A percentile compares a stretch with the other conserved stretches of the same genome.
Evolutionary conservation across 331 rosid genomes (phyloP).

Genomic region (Malus hybrid): DNA sequence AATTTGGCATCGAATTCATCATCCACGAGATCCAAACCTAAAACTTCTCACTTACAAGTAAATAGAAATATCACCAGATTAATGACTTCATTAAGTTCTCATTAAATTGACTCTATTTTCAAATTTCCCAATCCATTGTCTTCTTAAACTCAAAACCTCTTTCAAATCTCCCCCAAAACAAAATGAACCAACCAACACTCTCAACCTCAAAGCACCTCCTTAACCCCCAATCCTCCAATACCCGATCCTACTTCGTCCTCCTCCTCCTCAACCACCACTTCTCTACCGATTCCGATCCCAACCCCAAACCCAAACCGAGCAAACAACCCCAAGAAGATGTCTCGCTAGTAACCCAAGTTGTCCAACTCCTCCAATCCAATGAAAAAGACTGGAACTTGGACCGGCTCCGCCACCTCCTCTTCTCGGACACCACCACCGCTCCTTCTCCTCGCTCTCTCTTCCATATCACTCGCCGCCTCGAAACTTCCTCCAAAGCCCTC

Average conservation of each 20-base stretch:
- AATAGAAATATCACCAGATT: too few species aligned
- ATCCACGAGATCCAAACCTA: too few species aligned
- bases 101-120: too few species aligned
- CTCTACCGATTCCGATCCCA: slow-evolving; percentile 9
- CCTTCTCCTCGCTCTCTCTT: slow-evolving; percentile 24
- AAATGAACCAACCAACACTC: background rate
- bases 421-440: slow-evolving; percentile 17
- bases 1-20: too few species aligned
- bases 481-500: slow-evolving; percentile 39
- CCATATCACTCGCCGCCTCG: slow-evolving; percentile 42
- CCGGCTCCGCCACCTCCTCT: slow-evolving; percentile 39
- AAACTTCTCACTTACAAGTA: too few species aligned
- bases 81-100: too few species aligned
- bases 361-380: slow-evolving; percentile 33
- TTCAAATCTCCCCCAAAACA: background rate
- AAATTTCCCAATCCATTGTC: too few species aligned
- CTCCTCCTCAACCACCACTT: slow-evolving; percentile 9
- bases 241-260: background rate
- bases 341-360: slow-evolving; percentile 18
- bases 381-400: slow-evolving; percentile 28
- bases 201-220: slow-evolving; percentile 18
- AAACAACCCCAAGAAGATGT: slow-evolving; percentile 11
- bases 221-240: background rate
- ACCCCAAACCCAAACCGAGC: background rate
- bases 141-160: background rate